A percentile compares a stretch with the other conserved stretches of the same genome.
These are phyloP conservation scores for Saprolegnia parasitica DNA, from an alignment of 352 stramenopile genomes.

Conservation along the genomic window DNA sequence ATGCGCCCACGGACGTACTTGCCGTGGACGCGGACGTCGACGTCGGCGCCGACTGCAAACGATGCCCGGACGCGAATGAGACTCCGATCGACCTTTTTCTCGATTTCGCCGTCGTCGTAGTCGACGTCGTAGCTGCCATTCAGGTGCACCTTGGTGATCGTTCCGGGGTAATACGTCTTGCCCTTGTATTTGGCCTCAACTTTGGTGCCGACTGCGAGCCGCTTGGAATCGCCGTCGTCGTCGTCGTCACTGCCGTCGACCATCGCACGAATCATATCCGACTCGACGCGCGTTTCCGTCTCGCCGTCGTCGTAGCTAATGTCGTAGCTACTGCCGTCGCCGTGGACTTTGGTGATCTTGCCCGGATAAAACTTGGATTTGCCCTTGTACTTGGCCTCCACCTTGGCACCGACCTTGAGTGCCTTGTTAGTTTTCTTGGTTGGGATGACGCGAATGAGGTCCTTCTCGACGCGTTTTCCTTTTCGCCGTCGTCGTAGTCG, in stretches of 20 bases:
- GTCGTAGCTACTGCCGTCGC: conserved; percentile 41
- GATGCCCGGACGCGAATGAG: too few relatives aligned
- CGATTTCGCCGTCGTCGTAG: conserved; percentile 50
- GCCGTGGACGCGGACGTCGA: too few relatives aligned
- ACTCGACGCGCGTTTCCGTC: conserved; percentile 31
- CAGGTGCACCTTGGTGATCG: not conserved
- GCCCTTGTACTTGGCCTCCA: conserved; percentile 38
- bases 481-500: conserved; percentile 52
- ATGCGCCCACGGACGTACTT: too few relatives aligned
- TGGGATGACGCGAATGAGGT: too few relatives aligned
- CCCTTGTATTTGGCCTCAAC: conserved; percentile 31
- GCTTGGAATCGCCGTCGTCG: not conserved
- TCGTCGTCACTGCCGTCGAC: not conserved
- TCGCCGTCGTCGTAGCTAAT: conserved; percentile 56
- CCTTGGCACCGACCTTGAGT: conserved; percentile 20
- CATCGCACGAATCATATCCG: not conserved
- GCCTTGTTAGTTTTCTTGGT: too few relatives aligned
- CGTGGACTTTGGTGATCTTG: conserved; percentile 35
- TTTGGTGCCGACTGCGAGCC: not conserved
- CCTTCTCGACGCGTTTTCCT: conserved; percentile 18
- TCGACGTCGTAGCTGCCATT: conserved; percentile 45
- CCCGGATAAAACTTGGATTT: conserved; percentile 37
- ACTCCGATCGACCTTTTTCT: conserved; percentile 8
- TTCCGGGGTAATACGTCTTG: conserved; percentile 31
- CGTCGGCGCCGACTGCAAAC: too few relatives aligned